Base-by-base conservation (phyloP, 306 rosid genomes). In the Castanospermum australe region DNA sequence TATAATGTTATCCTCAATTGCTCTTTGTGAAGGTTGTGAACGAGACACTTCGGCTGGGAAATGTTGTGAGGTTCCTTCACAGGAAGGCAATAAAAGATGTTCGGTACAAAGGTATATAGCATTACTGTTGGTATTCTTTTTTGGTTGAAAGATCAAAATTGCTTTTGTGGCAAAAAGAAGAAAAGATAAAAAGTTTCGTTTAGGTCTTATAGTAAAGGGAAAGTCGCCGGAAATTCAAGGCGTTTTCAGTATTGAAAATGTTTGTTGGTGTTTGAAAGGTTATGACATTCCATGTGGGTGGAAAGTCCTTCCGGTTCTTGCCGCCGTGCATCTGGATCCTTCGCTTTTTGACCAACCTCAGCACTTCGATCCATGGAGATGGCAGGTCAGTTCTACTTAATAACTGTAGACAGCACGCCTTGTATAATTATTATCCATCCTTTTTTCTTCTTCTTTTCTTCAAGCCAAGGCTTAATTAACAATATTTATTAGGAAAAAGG, bases 201-300 rank as follows among this genome's bases (percentile, higher is more conserved):
- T 52, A 48, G 38, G 59, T 8, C 59, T 36, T 60, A 63, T 47
- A 47, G 82, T 3, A 60, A 82, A 61, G 39, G 44, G 22, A 35
- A 74, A 73, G 77, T 64, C 2, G 66, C 22, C n/a, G 56, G 33
- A 64, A 67, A 55, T 54, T 0, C 14, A 81, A 74, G 33, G 20
- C 0, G 12, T 76, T 78, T 44, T 42, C 0, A 52, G 42, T 20
- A 62, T 38, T 65, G 54, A 70, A 36, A 67, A 69, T 67, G 70
- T 60, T 79, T 73, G 67, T 80, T 56, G 59, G 72, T 68, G 64
- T 52, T 81, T 68, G 76, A 80, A 92, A 96, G 98, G 98, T 47
- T 96, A 93, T 84, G 96, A 93, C 87, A 93, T 96, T 91, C 99
- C 99, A 86, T 81, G 97, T 89, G 99, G 99, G 50, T 96, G 99